phyloP scores from a whole-genome alignment of 2,329 filamentous ascomycete genomes.

The Clarireedia homoeocarpa region DNA sequence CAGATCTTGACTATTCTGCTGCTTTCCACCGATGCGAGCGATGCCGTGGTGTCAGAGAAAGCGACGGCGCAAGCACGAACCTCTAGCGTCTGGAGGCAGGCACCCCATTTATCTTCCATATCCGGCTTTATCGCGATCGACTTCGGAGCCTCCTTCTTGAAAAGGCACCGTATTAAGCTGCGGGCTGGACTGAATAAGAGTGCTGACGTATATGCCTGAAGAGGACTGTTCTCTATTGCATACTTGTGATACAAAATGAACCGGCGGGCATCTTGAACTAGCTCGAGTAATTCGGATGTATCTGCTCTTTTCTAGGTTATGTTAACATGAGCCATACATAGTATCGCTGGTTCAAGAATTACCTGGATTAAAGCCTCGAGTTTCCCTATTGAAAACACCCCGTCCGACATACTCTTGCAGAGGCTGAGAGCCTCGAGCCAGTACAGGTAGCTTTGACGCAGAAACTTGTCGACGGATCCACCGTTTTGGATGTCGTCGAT shows the following conservation, averaged over 20 bases:
- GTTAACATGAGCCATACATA: not conserved
- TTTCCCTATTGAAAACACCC: not conserved
- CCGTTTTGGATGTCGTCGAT: not conserved
- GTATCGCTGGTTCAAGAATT: not conserved
- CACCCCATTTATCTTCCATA: not conserved
- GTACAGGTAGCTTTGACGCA: constrained; percentile 28
- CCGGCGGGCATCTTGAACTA: not conserved
- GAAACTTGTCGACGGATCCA: constrained; percentile 17
- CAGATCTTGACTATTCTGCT: too few relatives aligned
- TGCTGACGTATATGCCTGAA: not conserved
- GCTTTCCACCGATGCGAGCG: too few relatives aligned
- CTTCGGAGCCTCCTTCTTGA: not conserved
- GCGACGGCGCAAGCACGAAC: not conserved
- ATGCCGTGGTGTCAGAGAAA: too few relatives aligned
- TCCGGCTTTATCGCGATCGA: not conserved
- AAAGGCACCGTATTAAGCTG: not conserved
- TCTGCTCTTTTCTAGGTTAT: not conserved
- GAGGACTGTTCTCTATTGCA: not conserved
- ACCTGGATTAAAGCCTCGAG: not conserved
- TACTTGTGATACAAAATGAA: not conserved
- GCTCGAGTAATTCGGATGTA: not conserved
- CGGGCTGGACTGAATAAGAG: not conserved
- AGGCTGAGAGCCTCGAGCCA: constrained; percentile 29
- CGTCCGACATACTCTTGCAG: not conserved
- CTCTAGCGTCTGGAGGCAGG: not conserved